These are phyloP conservation scores for Myxozyma melibiosi DNA, from an alignment of 805 yeast genomes.

Conservation along the genomic window DNA sequence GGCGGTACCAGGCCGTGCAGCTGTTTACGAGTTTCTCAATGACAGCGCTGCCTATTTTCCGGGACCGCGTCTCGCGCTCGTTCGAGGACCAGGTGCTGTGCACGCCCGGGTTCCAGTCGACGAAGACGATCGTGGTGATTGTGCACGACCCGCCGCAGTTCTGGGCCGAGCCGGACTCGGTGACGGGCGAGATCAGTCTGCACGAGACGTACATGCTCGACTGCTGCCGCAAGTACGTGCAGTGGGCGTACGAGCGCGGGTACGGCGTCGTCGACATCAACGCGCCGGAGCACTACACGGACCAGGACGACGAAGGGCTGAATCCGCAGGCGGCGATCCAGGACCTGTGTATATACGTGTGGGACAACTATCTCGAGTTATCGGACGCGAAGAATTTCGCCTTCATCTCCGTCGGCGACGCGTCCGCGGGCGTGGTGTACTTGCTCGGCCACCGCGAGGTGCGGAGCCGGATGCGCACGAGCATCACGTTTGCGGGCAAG, in stretches of 20 bases:
- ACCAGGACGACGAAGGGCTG: conserved; percentile 50
- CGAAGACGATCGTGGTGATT: conserved; percentile 65
- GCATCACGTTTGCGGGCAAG: conserved; percentile 65
- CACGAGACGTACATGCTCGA: conserved; percentile 74
- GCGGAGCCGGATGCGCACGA: conserved; percentile 65
- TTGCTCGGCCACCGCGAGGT: conserved; percentile 79
- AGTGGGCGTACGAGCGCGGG: conserved; percentile 62
- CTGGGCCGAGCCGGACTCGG: conserved; percentile 83
- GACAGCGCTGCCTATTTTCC: conserved; percentile 65
- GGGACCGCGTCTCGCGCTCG: conserved; percentile 50
- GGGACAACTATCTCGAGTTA: conserved; percentile 88
- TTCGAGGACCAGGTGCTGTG: conserved; percentile 68
- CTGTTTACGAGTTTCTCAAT: conserved; percentile 59
- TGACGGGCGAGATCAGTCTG: conserved; percentile 75
- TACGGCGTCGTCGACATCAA: conserved; percentile 84
- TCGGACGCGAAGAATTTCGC: conserved; percentile 71
- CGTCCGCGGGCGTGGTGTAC: conserved; percentile 84
- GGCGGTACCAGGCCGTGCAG: conserved; percentile 63
- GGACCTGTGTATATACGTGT: conserved; percentile 73
- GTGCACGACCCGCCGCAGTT: conserved; percentile 92
- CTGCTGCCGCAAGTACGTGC: conserved; percentile 67
- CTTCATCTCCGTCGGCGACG: conserved; percentile 86
- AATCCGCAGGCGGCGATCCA: conserved; percentile 58
- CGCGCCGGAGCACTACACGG: conserved; percentile 62
- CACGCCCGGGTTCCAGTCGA: conserved; percentile 61